Conservation (phyloP, 2,329 filamentous ascomycete species). For the Beauveria scarabaeidicola region DNA sequence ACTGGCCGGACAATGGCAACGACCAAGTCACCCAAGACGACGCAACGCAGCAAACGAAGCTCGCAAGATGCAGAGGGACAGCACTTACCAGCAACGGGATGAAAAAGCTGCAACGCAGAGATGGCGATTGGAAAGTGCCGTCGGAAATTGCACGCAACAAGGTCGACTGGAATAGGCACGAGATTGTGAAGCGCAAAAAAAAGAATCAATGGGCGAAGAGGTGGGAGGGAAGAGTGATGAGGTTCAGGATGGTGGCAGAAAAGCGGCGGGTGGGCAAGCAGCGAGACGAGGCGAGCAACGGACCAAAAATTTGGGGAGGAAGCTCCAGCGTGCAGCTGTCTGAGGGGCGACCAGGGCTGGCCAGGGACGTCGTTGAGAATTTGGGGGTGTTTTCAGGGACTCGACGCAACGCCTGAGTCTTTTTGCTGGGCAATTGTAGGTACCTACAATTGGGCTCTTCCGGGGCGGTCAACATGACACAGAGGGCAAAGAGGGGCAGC, state of each 20-base stretch:
- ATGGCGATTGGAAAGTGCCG: neutral
- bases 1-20: neutral
- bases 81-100: neutral
- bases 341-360: conserved; percentile 2
- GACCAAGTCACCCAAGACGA: neutral
- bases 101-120: neutral
- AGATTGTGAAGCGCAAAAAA: conserved; percentile 1
- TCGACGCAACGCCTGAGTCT: neutral
- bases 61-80: neutral
- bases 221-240: conserved; percentile 9
- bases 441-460: neutral
- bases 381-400: neutral
- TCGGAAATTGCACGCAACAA: neutral
- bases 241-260: conserved; percentile 8
- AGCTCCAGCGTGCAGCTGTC: conserved; percentile 7
- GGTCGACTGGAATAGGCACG: neutral
- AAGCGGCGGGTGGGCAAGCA: conserved; percentile 2
- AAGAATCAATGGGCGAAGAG: conserved; percentile 7
- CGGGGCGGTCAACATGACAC: neutral
- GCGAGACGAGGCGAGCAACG: neutral
- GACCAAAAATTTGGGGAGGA: conserved; percentile 5
- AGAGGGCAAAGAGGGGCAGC: neutral
- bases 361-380: neutral
- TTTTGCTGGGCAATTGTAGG: too few relatives aligned
- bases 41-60: neutral